These are phyloP conservation scores for Cryptococcus floricola DNA, from an alignment of 1,284 basidiomycete species.

Conservation along the genomic window DNA sequence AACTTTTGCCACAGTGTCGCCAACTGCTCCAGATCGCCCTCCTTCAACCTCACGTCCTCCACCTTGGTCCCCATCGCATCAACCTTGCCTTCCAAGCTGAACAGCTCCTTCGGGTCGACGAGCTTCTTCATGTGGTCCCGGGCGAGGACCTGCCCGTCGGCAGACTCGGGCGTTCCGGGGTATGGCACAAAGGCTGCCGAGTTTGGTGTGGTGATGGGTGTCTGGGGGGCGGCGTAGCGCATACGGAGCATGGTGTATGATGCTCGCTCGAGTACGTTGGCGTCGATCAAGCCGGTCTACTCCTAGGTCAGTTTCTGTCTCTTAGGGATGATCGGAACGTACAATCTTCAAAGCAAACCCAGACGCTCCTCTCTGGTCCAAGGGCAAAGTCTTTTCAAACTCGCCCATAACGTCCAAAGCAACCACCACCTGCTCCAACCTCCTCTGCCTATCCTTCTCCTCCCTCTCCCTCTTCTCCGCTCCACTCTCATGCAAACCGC, in stretches of 20 bases:
- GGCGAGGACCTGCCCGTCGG: slow-evolving; percentile 36
- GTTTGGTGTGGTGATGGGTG: slow-evolving; percentile 19
- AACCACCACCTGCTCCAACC: slow-evolving; percentile 63
- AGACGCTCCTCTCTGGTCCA: slow-evolving; percentile 55
- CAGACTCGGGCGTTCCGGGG: slow-evolving; percentile 57
- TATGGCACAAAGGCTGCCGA: slow-evolving; percentile 54
- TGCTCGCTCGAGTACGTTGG: neutral
- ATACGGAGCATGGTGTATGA: slow-evolving; percentile 36
- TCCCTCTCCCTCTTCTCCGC: slow-evolving; percentile 59
- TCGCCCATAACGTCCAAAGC: slow-evolving; percentile 72
- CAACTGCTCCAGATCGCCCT: slow-evolving; percentile 59
- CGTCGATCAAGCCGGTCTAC: neutral
- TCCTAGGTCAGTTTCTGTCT: slow-evolving; percentile 39
- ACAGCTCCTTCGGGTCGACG: slow-evolving; percentile 10
- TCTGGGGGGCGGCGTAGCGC: slow-evolving; percentile 29
- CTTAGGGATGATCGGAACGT: slow-evolving; percentile 28
- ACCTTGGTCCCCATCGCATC: slow-evolving; percentile 16
- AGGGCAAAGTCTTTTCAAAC: slow-evolving; percentile 60
- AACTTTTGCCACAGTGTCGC: slow-evolving; percentile 61
- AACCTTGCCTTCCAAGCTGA: slow-evolving; percentile 26
- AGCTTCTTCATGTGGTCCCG: slow-evolving; percentile 5
- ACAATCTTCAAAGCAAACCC: slow-evolving; percentile 81
- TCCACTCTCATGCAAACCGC: slow-evolving; percentile 22
- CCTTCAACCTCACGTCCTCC: slow-evolving; percentile 36
- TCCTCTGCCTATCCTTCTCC: slow-evolving; percentile 56